Conservation (phyloP, 2,329 filamentous ascomycete genomes). For the Scleromitrula shiraiana region DNA sequence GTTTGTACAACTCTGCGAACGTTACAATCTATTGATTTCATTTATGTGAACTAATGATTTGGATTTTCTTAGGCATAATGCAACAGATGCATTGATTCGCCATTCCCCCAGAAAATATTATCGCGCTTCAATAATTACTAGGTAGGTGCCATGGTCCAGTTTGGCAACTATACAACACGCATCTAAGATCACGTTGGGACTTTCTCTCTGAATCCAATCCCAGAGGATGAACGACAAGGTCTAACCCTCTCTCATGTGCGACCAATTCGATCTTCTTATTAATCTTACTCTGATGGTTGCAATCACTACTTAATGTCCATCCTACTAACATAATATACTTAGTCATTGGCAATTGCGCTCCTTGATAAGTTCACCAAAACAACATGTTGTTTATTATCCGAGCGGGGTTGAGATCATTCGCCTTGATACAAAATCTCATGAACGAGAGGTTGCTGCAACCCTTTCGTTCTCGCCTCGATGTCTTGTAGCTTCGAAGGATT, state of each 20-base stretch:
- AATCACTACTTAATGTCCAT: background rate
- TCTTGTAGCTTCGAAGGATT: constrained; percentile 76
- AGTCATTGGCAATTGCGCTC: constrained; percentile 88
- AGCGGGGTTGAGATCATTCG: constrained; percentile 63
- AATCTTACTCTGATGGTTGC: background rate
- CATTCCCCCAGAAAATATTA: constrained; percentile 57
- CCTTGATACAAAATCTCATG: constrained; percentile 60
- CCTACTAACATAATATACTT: constrained; percentile 16
- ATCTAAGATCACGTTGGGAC: no score
- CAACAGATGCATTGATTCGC: constrained; percentile 58
- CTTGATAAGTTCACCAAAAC: constrained; percentile 73
- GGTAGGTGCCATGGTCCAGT: constrained; percentile 46
- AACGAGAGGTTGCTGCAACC: constrained; percentile 64
- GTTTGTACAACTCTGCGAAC: constrained; percentile 20
- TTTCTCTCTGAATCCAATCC: no score
- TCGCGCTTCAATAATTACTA: constrained; percentile 55
- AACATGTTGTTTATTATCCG: constrained; percentile 78
- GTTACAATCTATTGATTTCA: background rate
- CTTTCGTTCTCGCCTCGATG: constrained; percentile 73
- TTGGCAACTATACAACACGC: no score
- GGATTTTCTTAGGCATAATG: constrained; percentile 44
- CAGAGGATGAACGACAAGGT: no score
- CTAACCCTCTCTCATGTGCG: no score
- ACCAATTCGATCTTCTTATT: no score
- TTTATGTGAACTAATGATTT: background rate